A percentile compares a stretch with the other conserved stretches of the same genome.
phyloP scores from a whole-genome alignment of 805 yeast genomes.

The Candida qinlingensis region DNA sequence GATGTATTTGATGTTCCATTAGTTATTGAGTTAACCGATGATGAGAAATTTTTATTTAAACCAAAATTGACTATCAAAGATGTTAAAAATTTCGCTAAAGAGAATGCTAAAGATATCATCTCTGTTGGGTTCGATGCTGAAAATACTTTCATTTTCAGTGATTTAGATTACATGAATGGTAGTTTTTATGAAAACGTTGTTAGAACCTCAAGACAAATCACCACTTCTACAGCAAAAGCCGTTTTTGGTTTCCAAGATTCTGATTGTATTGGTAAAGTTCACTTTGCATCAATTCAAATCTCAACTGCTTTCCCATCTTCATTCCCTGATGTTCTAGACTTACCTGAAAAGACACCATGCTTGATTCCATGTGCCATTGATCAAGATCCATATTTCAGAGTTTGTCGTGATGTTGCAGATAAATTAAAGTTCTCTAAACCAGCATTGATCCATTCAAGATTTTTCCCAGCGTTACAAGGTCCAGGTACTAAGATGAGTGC shows the following conservation, averaged over 20 bases:
- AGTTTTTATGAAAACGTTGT: constrained; percentile 93
- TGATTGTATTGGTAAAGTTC: constrained; percentile 90
- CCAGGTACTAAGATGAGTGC: constrained; percentile 97
- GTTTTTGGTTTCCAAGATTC: constrained; percentile 95
- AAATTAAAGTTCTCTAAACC: constrained; percentile 90
- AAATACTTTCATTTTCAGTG: constrained; percentile 93
- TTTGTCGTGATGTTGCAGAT: constrained; percentile 95
- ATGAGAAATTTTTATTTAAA: constrained; percentile 93
- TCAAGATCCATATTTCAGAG: constrained; percentile 97
- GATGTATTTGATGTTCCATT: constrained; percentile 96
- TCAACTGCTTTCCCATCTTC: constrained; percentile 95
- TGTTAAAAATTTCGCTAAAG: constrained; percentile 71
- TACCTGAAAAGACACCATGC: constrained; percentile 88
- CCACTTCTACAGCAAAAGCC: constrained; percentile 94
- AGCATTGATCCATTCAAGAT: constrained; percentile 85
- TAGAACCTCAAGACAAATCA: constrained; percentile 87
- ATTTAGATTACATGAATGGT: constrained; percentile 88
- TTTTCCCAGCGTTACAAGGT: constrained; percentile 98
- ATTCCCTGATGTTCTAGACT: constrained; percentile 87
- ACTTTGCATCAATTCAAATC: constrained; percentile 94
- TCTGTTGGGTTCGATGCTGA: constrained; percentile 93
- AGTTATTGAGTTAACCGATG: constrained; percentile 92
- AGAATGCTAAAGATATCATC: constrained; percentile 88
- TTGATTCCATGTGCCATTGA: constrained; percentile 98
- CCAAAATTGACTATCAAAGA: constrained; percentile 84